phyloP scores from a whole-genome alignment of 495 filamentous ascomycete genomes.

The Evernia prunastri region DNA sequence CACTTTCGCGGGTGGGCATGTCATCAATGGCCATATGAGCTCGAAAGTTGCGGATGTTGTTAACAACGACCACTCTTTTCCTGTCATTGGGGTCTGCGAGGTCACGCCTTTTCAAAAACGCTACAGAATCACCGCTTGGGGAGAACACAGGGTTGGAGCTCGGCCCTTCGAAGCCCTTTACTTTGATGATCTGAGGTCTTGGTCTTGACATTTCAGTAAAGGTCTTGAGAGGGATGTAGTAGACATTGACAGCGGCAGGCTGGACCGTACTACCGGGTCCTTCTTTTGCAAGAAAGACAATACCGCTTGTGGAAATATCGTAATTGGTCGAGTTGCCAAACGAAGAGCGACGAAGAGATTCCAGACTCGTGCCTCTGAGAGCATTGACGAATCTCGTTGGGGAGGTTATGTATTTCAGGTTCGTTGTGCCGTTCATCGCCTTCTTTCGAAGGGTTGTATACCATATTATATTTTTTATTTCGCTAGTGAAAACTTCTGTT shows the following conservation, averaged over 20 bases:
- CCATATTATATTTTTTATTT: slow-evolving; percentile 58
- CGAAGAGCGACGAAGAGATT: slow-evolving; percentile 50
- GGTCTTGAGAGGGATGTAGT: slow-evolving; percentile 50
- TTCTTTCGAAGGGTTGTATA: slow-evolving; percentile 47
- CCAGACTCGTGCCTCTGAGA: slow-evolving; percentile 49
- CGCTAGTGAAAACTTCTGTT: slow-evolving; percentile 41
- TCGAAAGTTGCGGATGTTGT: slow-evolving; percentile 52
- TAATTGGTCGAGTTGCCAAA: slow-evolving; percentile 52
- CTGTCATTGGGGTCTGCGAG: slow-evolving; percentile 66
- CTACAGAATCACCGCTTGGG: slow-evolving; percentile 63
- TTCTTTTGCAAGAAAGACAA: slow-evolving; percentile 71
- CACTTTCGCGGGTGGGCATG: slow-evolving; percentile 39
- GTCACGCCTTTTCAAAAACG: slow-evolving; percentile 62
- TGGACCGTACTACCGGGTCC: slow-evolving; percentile 46
- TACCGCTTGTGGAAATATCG: slow-evolving; percentile 46
- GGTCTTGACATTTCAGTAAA: slow-evolving; percentile 41
- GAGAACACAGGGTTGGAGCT: slow-evolving; percentile 68
- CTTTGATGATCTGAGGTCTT: slow-evolving; percentile 13
- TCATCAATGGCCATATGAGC: slow-evolving; percentile 21
- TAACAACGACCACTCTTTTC: slow-evolving; percentile 46
- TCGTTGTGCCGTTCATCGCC: not conserved
- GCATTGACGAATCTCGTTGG: slow-evolving; percentile 41
- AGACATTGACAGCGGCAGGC: slow-evolving; percentile 64
- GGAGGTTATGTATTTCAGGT: slow-evolving; percentile 5
- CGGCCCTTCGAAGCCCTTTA: slow-evolving; percentile 53